Base-by-base conservation (phyloP, 2,329 filamentous ascomycete species). In the Fusarium burgessii region DNA sequence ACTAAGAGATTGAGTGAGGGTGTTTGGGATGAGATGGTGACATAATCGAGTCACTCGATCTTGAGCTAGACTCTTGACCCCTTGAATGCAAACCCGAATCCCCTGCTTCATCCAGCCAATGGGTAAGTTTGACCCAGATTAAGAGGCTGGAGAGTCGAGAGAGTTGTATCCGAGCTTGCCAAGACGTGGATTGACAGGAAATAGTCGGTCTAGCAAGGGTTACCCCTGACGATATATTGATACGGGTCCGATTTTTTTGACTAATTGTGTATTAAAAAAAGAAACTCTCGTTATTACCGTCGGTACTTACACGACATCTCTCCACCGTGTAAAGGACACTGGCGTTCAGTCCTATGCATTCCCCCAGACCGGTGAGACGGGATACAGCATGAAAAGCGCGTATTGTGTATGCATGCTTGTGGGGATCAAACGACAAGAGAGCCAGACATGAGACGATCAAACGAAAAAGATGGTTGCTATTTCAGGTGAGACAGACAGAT, bases 341-440 rank as follows among this genome's bases (percentile, higher is more conserved):
- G 23, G 27, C 33, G 42, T 60, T 60, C 33, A 42, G 11, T 32
- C n/a, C 45, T 62, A 45, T 61, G 49, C 27, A 29, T 40, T 35
- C 18, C 33, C 58, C 43, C 52, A 57, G 55, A 66, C 60, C 58
- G 60, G 49, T 51, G 51, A 58, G 55, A 70, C 42, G 50, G 51
- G 23, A 42, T 47, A 62, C 55, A 41, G 55, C 60, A 59, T 56
- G 35, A 12, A 25, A 42, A 40, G 27, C 32, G 36, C 43, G 41
- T 59, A 49, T 36, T 52, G 27, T 18, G 49, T 36, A 52, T 36
- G 25, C 23, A 23, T 18, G 42, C 11, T 15, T 17, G 40, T 17
- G 42, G 52, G 38, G 29, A 6, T 32, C 49, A 62, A 49, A 36
- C 43, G 55, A 36, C 6, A 15, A 14, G 18, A 27, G 33, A 13